A percentile compares a stretch with the other conserved stretches of the same genome.
Evolutionary conservation across 106 monocot genomes (phyloP).

Genomic region (Acorus gramineus): DNA sequence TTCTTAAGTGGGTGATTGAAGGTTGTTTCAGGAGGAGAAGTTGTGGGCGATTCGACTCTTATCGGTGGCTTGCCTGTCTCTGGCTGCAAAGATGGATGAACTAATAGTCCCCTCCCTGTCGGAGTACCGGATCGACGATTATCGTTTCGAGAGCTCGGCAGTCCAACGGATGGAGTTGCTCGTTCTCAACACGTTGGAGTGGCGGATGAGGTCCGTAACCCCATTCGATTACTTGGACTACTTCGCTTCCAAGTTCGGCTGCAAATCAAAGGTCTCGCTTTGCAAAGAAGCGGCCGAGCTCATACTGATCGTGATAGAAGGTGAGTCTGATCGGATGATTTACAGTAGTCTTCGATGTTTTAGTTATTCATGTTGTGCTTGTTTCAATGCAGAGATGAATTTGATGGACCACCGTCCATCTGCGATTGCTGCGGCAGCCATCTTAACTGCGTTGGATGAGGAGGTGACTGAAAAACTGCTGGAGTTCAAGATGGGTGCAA

Average conservation of each 20-base stretch:
- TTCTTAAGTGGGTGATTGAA: not conserved
- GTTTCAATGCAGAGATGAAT: constrained; percentile 38
- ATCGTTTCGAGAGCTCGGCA: constrained; percentile 27
- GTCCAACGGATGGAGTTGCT: constrained; percentile 77
- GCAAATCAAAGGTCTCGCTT: constrained; percentile 16
- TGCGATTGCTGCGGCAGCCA: constrained; percentile 44
- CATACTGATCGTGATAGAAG: constrained; percentile 39
- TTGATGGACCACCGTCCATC: constrained; percentile 50
- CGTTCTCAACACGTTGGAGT: constrained; percentile 56
- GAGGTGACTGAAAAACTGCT: constrained; percentile 30
- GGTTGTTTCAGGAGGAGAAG: constrained; percentile 24
- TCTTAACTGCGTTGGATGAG: constrained; percentile 40
- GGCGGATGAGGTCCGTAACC: constrained; percentile 63
- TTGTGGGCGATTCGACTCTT: constrained; percentile 47
- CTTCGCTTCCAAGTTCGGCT: constrained; percentile 41
- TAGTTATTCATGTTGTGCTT: not conserved
- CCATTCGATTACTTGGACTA: constrained; percentile 56
- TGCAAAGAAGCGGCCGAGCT: constrained; percentile 23
- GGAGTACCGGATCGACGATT: constrained; percentile 31
- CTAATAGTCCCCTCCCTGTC: constrained; percentile 28
- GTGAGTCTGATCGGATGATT: constrained; percentile 12
- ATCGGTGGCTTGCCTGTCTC: constrained; percentile 71
- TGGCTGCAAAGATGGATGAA: constrained; percentile 90
- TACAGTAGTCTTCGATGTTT: not conserved
- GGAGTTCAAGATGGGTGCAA: constrained; percentile 29